Base-by-base conservation (phyloP, 176 grass and related monocot genomes). In the Oryza meyeriana region DNA sequence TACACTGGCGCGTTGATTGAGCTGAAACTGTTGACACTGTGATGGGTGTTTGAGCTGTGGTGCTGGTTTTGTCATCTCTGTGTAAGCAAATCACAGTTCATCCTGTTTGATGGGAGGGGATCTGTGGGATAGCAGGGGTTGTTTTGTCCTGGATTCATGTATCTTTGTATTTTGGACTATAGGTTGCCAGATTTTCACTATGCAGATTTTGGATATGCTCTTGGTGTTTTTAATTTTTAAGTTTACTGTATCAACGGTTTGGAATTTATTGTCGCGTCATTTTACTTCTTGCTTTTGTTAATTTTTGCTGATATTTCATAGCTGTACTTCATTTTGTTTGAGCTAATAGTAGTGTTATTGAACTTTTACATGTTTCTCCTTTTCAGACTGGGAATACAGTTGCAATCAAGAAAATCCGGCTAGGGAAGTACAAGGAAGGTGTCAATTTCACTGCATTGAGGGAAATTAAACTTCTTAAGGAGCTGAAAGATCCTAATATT, bases 381-480 rank as follows among this genome's bases (percentile, higher is more conserved):
- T 88, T 92, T 85, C 93, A 99, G 97, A 99, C 89, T 63, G 93
- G 89, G 45, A 81, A 88, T 69, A 99, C 85, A 47, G 97, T 99
- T 40, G 97, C 97, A 2, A 94, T 99, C 44, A 99, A 99, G 83
- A 87, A 85, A 84, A 99, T 99, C 82, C n/a, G 91, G 57, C 66
- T 99, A 50, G 97, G 97, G 82, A 92, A 93, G 79, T 84, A 99
- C 34, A 92, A 94, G 83, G 97, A 99, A 94, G 97, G 97, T 45
- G 89, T 99, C 32, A 99, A 99, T 78, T 94, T 99, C 80, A 99
- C 97, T 8, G 97, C 97, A 32, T 69, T 99, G 74, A 95, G 97
- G 84, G 97, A 99, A 91, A 95, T 99, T 81, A 99, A 99, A 75
- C 80, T 99, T 50, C 87, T 99, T 2, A 99, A 94, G 79, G 97